Base-by-base conservation (phyloP, 75 land plant genomes). In the Isoetes taiwanensis region DNA sequence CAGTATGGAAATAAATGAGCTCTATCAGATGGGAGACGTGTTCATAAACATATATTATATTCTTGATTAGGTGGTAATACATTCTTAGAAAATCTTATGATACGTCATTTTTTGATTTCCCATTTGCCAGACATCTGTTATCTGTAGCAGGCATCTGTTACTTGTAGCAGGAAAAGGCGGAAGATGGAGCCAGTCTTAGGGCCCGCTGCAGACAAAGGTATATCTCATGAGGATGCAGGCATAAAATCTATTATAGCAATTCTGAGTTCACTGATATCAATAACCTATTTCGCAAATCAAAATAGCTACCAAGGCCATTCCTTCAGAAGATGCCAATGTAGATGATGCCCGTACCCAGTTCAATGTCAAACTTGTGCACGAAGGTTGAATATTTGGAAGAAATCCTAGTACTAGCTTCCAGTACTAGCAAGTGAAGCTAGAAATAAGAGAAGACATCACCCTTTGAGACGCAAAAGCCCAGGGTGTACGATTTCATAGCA, bases 221-320 rank as follows among this genome's bases (percentile, higher is more conserved):
- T 73, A 34, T 70, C 83, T 38, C 79, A 84, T 75, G 97, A 86
- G 58, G 72, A 76, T 72, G 84, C 80, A 72, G 97, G 90, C 37
- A 55, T 85, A 48, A 87, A 83, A 64, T 69, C 83, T 43, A 68
- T 77, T 46, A 59, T 77, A 5, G 67, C 81, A 46, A 64, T 79
- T 39, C 85, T 86, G 32, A 84, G 81, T 71, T 86, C 82, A 38
- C 58, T 75, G 19, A 75, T 79, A 30, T 29, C 75, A 16, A 81
- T 93, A n/a, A 37, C 83, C 94, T 28, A 78, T 93, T 65, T 35
- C 87, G 29, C 78, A 90, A 87, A 86, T 90, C 21, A 93, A 81
- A 43, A 81, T 87, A 41, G 57, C 72, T 28, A 64, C 85, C 1
- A 93, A 84, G 57, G 41, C 53, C 23, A 26, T 55, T 30, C 68